A percentile compares a stretch with the other conserved stretches of the same genome.
Evolutionary conservation across 257 asterid species (phyloP).

Genomic region (Primulina eburnea): DNA sequence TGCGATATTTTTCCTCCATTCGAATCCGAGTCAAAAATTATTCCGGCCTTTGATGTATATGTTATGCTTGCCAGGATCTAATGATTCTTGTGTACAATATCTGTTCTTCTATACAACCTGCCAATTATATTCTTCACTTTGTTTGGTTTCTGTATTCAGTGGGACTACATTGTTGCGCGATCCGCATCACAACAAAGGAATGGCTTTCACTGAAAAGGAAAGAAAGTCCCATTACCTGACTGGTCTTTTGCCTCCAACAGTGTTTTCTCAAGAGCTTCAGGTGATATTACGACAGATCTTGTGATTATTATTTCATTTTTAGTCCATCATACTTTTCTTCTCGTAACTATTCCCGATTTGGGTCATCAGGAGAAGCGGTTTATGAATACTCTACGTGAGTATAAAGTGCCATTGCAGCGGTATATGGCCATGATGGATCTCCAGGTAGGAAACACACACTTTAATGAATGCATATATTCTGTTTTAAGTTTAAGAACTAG

Average conservation of each 20-base stretch:
- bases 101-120: no score
- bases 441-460: conserved; percentile 32
- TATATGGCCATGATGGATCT: conserved; percentile 98
- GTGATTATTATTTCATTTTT: no score
- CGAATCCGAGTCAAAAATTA: no score
- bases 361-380: conserved; percentile 55
- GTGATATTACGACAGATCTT: conserved; percentile 15
- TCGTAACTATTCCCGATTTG: no score
- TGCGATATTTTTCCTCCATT: no score
- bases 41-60: no score
- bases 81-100: no score
- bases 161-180: conserved; percentile 79
- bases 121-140: no score
- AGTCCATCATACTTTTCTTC: no score
- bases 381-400: conserved; percentile 73
- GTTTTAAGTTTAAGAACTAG: no score
- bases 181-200: conserved; percentile 88
- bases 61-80: no score
- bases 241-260: conserved; percentile 81
- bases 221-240: conserved; percentile 89
- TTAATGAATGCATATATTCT: no score
- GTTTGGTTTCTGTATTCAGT: conserved; percentile 23
- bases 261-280: conserved; percentile 81
- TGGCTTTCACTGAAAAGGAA: conserved; percentile 74
- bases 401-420: conserved; percentile 72